These are phyloP conservation scores for Phtheirospermum japonicum DNA, from an alignment of 257 asterid species.

Conservation along the genomic window DNA sequence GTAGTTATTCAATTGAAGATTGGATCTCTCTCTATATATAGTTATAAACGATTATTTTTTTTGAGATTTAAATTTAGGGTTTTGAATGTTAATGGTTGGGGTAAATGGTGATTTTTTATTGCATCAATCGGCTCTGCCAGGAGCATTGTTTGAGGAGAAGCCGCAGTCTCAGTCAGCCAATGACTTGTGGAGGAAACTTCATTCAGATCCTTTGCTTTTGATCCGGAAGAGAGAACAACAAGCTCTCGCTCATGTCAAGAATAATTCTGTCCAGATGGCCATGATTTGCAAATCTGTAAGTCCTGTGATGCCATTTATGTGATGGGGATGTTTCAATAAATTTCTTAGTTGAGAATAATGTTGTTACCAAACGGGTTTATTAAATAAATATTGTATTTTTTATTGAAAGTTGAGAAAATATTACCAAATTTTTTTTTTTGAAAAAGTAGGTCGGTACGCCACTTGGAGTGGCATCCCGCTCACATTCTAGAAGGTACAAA, in stretches of 20 bases:
- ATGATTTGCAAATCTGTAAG: slow-evolving; percentile 94
- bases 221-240: slow-evolving; percentile 95
- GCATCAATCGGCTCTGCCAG: slow-evolving; percentile 53
- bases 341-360: background rate
- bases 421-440: too few relatives aligned
- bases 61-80: background rate
- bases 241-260: slow-evolving; percentile 88
- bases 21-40: background rate
- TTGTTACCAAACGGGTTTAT: background rate
- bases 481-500: too few relatives aligned
- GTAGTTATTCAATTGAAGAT: slow-evolving; percentile 31
- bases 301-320: slow-evolving; percentile 10
- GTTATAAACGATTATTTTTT: background rate
- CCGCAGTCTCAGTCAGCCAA: slow-evolving; percentile 90
- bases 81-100: slow-evolving; percentile 21
- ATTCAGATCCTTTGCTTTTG: slow-evolving; percentile 89
- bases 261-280: slow-evolving; percentile 92
- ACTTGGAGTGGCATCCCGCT: too few relatives aligned
- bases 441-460: too few relatives aligned
- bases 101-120: slow-evolving; percentile 26
- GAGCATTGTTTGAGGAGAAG: slow-evolving; percentile 92
- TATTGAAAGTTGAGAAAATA: too few relatives aligned
- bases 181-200: slow-evolving; percentile 97
- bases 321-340: background rate
- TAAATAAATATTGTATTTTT: too few relatives aligned